Conservation (phyloP, 1,284 basidiomycete genomes). For the Ceratobasidium sp. region DNA sequence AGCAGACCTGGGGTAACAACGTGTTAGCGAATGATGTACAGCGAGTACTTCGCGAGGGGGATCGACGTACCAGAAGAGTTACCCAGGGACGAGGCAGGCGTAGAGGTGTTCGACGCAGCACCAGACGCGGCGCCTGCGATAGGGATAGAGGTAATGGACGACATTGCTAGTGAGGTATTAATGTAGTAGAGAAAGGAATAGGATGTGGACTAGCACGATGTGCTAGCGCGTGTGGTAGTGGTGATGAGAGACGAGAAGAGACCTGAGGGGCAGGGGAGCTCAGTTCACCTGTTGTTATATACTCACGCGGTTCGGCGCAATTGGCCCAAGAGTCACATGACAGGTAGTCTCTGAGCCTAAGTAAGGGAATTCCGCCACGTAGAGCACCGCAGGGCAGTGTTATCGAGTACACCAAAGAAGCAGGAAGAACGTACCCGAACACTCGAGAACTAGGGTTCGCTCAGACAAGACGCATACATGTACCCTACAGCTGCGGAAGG, state of each 20-base stretch:
- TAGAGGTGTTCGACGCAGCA: conserved; percentile 8
- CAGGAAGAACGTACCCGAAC: conserved; percentile 24
- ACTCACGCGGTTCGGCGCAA: conserved; percentile 10
- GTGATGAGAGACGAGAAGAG: conserved; percentile 9
- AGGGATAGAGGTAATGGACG: conserved; percentile 31
- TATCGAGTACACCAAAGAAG: conserved; percentile 15
- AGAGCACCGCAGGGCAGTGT: conserved; percentile 19
- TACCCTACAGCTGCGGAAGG: neutral
- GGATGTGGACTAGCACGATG: neutral
- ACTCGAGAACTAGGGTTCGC: neutral
- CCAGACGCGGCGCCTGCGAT: conserved; percentile 19
- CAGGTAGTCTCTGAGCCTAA: conserved; percentile 19
- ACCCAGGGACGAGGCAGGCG: conserved; percentile 23
- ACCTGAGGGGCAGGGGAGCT: conserved; percentile 21
- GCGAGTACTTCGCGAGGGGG: neutral
- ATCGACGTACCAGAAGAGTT: conserved; percentile 13
- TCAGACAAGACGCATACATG: neutral
- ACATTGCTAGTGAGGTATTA: conserved; percentile 24
- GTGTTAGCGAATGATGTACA: conserved; percentile 20
- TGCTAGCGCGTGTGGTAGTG: conserved; percentile 3
- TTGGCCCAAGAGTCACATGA: conserved; percentile 31
- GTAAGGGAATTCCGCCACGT: conserved; percentile 39
- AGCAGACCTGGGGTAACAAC: conserved; percentile 10
- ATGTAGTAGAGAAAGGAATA: conserved; percentile 10
- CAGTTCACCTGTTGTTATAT: conserved; percentile 26